phyloP scores from a whole-genome alignment of 345 rosid genomes.

The Geranium rotundifolium region DNA sequence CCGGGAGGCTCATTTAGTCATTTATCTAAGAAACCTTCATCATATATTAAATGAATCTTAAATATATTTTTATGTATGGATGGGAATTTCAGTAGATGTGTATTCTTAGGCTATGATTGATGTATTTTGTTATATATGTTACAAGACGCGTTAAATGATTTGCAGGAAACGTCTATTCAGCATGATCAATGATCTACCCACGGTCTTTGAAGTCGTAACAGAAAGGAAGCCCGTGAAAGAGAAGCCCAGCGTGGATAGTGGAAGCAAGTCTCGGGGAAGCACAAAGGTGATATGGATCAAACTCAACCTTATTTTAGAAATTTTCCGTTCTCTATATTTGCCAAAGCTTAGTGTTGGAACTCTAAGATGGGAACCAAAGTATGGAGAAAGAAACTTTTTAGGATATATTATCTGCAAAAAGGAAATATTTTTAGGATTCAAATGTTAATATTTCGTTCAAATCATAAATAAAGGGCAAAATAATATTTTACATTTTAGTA shows the following conservation, averaged over 20 bases:
- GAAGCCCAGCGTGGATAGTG: conserved; percentile 43
- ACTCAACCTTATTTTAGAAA: neutral
- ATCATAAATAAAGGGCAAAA: too few relatives aligned
- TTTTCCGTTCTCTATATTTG: neutral
- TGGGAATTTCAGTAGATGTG: neutral
- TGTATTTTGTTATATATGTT: neutral
- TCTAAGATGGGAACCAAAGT: neutral
- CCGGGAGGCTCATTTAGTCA: too few relatives aligned
- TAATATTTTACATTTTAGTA: too few relatives aligned
- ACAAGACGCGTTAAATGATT: neutral
- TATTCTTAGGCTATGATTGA: neutral
- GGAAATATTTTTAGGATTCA: too few relatives aligned
- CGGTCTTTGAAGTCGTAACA: conserved; percentile 58
- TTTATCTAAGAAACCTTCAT: too few relatives aligned
- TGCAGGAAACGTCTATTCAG: conserved; percentile 65
- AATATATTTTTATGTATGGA: too few relatives aligned
- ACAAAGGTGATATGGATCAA: conserved; percentile 37
- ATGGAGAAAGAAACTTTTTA: neutral
- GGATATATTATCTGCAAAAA: too few relatives aligned
- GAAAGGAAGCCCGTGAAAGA: conserved; percentile 51
- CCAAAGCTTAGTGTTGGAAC: neutral
- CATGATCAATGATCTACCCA: conserved; percentile 61
- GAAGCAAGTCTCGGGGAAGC: conserved; percentile 56
- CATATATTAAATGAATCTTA: too few relatives aligned
- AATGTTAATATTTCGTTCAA: too few relatives aligned